Base-by-base conservation (phyloP, 75 land plant species). In the Pseudotsuga menziesii region DNA sequence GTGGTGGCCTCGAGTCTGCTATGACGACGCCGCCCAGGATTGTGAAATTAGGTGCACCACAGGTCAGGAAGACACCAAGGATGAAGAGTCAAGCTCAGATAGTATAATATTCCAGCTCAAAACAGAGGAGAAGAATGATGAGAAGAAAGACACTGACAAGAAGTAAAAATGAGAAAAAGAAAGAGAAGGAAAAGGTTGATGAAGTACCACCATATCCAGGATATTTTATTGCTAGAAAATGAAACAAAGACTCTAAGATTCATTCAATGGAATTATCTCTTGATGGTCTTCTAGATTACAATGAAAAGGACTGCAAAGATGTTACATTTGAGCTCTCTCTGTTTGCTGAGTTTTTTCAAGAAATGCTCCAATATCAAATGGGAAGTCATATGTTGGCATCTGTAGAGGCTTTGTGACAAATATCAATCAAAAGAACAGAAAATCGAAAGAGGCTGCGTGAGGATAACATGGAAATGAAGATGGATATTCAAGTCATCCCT, bases 251-350 rank as follows among this genome's bases (percentile, higher is more conserved):
- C 23, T 80, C 90, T 11, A 94, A 91, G 84, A 14, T 92, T 59
- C 98, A 88, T 4, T 90, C 94, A 12, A 78, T 91, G 81, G 83
- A 98, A 32, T 85, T 97, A 55, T 94, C 98, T 6, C 72, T 97
- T 72, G 99, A 94, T 84, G 94, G 94, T 29, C 90, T 97, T 55
- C 75, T 94, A 76, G 96, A 92, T 72, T 97, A 97, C 73, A 91
- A 82, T 78, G 98, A 94, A 69, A 89, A 91, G 62, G 98, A 97
- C 57, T 79, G 83, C 75, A 93, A 92, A 52, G 99, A 94, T 79
- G 85, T 94, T 56, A 92, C 96, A 35, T 97, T 94, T 83, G 98
- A 97, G 98, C 80, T 96, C 48, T 96, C 96, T 20, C 56, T 96
- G 66, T 96, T 93, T 89, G 98, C 94, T 8, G 98, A 96, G 64